Conservation (phyloP, 306 rosid species). For the Rubus parviflorus region DNA sequence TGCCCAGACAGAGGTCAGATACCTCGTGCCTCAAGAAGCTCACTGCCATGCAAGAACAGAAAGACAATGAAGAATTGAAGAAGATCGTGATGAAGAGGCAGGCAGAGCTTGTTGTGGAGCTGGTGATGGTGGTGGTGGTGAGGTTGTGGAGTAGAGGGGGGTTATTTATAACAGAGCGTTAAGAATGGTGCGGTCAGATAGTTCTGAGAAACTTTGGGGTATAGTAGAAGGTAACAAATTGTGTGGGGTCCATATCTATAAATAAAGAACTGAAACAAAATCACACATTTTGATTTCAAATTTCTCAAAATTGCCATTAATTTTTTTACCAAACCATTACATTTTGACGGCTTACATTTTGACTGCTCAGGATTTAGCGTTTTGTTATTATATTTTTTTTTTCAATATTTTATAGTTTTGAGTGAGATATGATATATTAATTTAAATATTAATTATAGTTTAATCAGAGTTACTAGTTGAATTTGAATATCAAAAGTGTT, state of each 20-base stretch:
- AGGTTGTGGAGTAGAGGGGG: neutral
- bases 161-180: neutral
- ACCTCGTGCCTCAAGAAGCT: conserved; percentile 68
- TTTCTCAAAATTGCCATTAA: neutral
- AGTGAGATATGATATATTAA: too few relatives aligned
- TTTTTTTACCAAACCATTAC: too few relatives aligned
- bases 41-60: conserved; percentile 77
- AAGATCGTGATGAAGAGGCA: neutral
- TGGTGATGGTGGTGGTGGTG: neutral
- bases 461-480: too few relatives aligned
- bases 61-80: neutral
- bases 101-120: neutral
- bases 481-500: too few relatives aligned
- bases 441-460: too few relatives aligned
- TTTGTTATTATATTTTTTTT: too few relatives aligned
- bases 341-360: too few relatives aligned
- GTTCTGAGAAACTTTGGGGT: neutral
- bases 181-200: neutral
- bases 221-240: neutral
- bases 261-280: neutral
- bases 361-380: too few relatives aligned
- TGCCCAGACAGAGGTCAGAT: conserved; percentile 97
- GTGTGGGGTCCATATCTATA: neutral
- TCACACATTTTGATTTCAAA: neutral
- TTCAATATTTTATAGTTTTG: too few relatives aligned